Conservation (phyloP, 192 early-diverging fungal genomes). For the Entophlyctis luteolus region DNA sequence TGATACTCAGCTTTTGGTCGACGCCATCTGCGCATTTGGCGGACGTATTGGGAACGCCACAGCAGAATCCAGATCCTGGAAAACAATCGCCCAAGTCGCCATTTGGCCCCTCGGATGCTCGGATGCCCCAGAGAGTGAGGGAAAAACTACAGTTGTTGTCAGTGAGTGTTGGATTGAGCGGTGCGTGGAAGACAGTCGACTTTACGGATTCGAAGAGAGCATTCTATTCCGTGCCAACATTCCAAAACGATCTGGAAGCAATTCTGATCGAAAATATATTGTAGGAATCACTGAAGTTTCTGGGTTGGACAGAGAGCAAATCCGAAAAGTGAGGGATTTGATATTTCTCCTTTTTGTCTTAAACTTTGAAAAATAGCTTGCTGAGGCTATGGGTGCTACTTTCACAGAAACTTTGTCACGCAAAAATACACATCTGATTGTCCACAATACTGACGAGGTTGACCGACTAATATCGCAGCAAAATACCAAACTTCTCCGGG, state of each 20-base stretch:
- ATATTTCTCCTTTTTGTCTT: not conserved
- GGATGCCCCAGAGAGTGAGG: not conserved
- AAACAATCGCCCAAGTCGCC: not conserved
- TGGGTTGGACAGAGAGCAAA: constrained; percentile 52
- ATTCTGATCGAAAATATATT: not conserved
- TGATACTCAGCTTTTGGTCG: constrained; percentile 12
- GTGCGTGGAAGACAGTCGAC: constrained; percentile 42
- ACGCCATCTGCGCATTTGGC: not conserved
- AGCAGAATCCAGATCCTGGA: not conserved
- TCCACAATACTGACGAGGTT: not conserved
- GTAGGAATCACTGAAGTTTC: constrained; percentile 59
- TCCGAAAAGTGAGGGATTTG: constrained; percentile 22
- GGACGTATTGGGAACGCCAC: not conserved
- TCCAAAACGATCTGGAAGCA: not conserved
- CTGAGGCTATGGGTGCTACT: constrained; percentile 35
- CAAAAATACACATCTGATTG: constrained; percentile 35
- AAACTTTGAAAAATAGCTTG: constrained; percentile 21
- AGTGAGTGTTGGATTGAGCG: constrained; percentile 61
- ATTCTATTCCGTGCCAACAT: constrained; percentile 37
- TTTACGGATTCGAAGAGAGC: constrained; percentile 33
- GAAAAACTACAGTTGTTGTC: constrained; percentile 35
- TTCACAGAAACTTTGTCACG: constrained; percentile 54
- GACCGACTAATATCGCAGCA: not conserved
- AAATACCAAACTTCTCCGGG: constrained; percentile 27
- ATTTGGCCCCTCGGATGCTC: not conserved